These are phyloP conservation scores for Tricholoma hemisulphureum DNA, from an alignment of 768 basidiomycete species.

Conservation along the genomic window DNA sequence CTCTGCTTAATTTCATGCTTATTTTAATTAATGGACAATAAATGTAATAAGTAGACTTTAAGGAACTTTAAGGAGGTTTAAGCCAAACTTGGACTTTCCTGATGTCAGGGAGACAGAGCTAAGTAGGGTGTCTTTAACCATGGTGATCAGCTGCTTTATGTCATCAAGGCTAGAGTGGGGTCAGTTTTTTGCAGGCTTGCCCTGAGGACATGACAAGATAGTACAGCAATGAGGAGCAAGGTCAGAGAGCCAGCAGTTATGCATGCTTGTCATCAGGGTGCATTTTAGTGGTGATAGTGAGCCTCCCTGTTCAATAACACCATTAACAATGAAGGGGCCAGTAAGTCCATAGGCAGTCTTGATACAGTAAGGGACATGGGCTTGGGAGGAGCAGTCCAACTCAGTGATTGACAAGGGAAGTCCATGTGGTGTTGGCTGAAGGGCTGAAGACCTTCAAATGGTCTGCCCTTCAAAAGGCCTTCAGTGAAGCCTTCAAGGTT, in stretches of 20 bases:
- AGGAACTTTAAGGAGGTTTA: too few species aligned
- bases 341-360: conserved; percentile 20
- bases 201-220: too few species aligned
- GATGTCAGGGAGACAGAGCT: conserved; percentile 4
- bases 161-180: too few species aligned
- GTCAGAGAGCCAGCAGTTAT: conserved; percentile 15
- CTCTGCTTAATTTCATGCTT: too few species aligned
- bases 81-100: too few species aligned
- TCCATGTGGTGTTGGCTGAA: conserved; percentile 10
- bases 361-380: conserved; percentile 12
- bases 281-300: conserved; percentile 25
- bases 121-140: conserved; percentile 10
- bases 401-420: conserved; percentile 23
- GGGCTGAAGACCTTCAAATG: neutral
- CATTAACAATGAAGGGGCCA: conserved; percentile 13
- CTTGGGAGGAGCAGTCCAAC: conserved; percentile 26
- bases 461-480: neutral
- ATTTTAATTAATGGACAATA: too few species aligned
- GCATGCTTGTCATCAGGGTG: conserved; percentile 20
- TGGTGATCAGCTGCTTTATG: too few species aligned
- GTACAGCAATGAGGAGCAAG: neutral
- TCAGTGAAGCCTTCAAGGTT: neutral
- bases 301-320: conserved; percentile 25
- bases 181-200: too few species aligned
- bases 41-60: too few species aligned